A percentile compares a stretch with the other conserved stretches of the same genome.
Evolutionary conservation across 306 rosid species (phyloP).

Genomic region (Cicer bijugum): DNA sequence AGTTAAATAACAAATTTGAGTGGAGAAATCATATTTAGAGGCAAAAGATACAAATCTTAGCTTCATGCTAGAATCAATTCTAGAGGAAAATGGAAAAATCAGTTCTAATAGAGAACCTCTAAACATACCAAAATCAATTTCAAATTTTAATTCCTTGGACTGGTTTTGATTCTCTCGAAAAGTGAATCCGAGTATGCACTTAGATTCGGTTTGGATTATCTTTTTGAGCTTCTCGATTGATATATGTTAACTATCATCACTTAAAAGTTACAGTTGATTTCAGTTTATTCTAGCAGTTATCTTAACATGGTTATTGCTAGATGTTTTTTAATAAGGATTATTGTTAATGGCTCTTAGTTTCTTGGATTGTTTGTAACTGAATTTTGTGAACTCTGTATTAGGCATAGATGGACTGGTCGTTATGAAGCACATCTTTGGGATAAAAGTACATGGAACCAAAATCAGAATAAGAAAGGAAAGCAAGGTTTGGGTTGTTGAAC

Average conservation of each 20-base stretch:
- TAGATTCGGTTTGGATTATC: not conserved
- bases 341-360: not conserved
- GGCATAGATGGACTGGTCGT: constrained; percentile 99
- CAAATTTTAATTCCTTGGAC: no score
- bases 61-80: no score
- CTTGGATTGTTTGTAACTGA: not conserved
- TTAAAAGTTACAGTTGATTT: not conserved
- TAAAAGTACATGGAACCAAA: constrained; percentile 98
- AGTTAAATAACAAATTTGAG: no score
- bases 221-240: not conserved
- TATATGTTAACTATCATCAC: not conserved
- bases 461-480: constrained; percentile 98
- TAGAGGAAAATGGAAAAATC: no score
- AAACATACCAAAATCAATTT: no score
- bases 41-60: no score
- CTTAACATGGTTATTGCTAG: not conserved
- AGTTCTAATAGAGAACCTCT: no score
- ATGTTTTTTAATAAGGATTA: not conserved
- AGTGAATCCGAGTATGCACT: no score
- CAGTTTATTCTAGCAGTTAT: not conserved
- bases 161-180: no score
- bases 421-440: constrained; percentile 99
- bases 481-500: constrained; percentile 64
- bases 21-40: no score
- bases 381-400: constrained; percentile 46